A percentile compares a stretch with the other conserved stretches of the same genome.
phyloP scores from a whole-genome alignment of 805 yeast genomes.

The Metschnikowia noctiluminum region DNA sequence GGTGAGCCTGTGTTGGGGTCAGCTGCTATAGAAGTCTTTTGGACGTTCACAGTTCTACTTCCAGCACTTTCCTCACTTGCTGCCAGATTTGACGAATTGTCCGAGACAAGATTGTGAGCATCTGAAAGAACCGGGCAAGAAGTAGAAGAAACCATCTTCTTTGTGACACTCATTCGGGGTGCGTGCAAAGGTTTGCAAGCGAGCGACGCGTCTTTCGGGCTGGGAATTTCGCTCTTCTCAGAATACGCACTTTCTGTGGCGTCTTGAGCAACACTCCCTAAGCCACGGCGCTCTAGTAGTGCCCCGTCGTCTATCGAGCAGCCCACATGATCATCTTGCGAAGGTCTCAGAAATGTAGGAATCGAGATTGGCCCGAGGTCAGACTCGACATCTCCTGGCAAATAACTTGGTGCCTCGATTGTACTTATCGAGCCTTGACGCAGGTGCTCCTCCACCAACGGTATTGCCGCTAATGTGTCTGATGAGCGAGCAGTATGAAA shows the following conservation, averaged over 20 bases:
- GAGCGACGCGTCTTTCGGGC: not conserved
- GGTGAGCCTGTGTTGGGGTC: not conserved
- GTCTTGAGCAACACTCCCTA: not conserved
- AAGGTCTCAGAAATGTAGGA: slow-evolving; percentile 2
- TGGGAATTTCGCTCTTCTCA: not conserved
- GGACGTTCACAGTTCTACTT: too few species aligned
- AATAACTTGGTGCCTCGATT: not conserved
- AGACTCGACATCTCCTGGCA: slow-evolving; percentile 19
- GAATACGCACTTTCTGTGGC: not conserved
- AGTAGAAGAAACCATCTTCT: slow-evolving; percentile 4
- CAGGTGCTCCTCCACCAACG: not conserved
- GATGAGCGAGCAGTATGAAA: slow-evolving; percentile 28
- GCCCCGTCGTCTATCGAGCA: not conserved
- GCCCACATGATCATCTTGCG: not conserved
- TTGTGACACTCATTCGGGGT: not conserved
- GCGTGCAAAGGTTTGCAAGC: not conserved
- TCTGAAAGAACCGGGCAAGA: slow-evolving; percentile 9
- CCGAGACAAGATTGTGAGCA: not conserved
- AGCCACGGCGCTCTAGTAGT: not conserved
- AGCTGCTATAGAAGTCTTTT: not conserved
- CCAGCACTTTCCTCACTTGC: not conserved
- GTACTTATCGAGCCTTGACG: slow-evolving; percentile 3
- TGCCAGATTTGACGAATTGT: not conserved
- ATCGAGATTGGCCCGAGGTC: slow-evolving; percentile 14
- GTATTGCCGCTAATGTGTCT: slow-evolving; percentile 13